Conservation (phyloP, 1,284 basidiomycete species). For the Exsudoporus floridanus region DNA sequence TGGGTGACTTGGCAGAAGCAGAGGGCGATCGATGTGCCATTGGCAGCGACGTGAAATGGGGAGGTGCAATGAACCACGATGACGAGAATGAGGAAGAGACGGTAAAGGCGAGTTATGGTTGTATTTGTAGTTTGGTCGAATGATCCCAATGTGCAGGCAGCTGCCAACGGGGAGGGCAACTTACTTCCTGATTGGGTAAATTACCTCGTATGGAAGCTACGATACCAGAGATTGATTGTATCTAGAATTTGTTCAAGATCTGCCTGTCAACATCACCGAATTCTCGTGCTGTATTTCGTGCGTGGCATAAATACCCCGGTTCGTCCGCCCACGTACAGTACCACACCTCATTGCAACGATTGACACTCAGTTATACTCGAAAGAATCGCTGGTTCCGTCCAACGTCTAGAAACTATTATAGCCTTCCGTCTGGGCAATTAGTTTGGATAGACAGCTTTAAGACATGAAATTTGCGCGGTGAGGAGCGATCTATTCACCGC, state of each 20-base stretch:
- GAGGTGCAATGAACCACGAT: not conserved
- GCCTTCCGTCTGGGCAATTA: not conserved
- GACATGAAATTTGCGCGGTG: constrained; percentile 59
- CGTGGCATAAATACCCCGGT: constrained; percentile 6
- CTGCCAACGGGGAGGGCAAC: too few species aligned
- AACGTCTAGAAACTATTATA: not conserved
- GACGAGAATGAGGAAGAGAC: not conserved
- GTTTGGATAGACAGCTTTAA: not conserved
- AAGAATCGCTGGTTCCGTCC: not conserved
- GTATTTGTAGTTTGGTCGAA: not conserved
- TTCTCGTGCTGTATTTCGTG: not conserved
- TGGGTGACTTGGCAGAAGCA: not conserved
- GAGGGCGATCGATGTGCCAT: constrained; percentile 18
- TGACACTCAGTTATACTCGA: constrained; percentile 5
- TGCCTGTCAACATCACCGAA: not conserved
- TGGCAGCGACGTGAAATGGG: constrained; percentile 3
- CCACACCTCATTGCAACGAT: not conserved
- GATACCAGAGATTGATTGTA: constrained; percentile 6
- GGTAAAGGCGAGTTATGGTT: not conserved
- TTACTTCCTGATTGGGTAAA: too few species aligned
- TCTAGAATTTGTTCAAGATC: not conserved
- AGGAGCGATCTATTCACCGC: constrained; percentile 12
- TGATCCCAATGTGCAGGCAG: too few species aligned
- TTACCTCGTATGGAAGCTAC: not conserved
- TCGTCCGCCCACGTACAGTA: not conserved